Evolutionary conservation across 306 rosid species (phyloP).

Genomic region (Cicer bijugum): DNA sequence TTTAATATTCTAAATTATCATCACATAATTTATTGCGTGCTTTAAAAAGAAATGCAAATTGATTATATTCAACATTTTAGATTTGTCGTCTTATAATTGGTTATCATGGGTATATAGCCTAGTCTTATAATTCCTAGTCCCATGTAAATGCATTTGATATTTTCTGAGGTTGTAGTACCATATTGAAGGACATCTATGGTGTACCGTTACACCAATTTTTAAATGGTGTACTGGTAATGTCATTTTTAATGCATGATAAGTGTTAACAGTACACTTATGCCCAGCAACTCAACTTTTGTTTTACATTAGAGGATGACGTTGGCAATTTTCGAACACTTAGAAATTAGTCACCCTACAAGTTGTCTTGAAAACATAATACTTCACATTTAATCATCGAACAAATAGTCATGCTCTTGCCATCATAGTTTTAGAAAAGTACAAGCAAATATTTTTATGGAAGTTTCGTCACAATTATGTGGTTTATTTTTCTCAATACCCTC

Average conservation of each 20-base stretch:
- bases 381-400: no score
- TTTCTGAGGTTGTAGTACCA: background rate
- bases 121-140: background rate
- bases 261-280: slow-evolving; percentile 1
- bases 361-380: no score
- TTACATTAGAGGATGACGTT: no score
- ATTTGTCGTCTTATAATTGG: background rate
- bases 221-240: slow-evolving; percentile 13
- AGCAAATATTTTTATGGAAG: no score
- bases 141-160: slow-evolving; percentile 1
- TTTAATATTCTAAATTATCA: slow-evolving; percentile 7
- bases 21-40: background rate
- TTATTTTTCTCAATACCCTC: no score
- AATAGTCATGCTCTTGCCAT: no score
- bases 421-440: no score
- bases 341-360: no score
- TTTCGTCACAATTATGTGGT: no score
- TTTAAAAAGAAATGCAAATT: background rate
- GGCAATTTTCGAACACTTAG: no score
- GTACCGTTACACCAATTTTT: background rate
- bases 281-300: background rate
- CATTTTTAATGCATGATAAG: background rate
- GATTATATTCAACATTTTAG: background rate
- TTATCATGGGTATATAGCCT: background rate
- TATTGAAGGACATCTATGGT: background rate